Conservation (phyloP, 2,329 filamentous ascomycete genomes). For the Hansfordia pulvinata region DNA sequence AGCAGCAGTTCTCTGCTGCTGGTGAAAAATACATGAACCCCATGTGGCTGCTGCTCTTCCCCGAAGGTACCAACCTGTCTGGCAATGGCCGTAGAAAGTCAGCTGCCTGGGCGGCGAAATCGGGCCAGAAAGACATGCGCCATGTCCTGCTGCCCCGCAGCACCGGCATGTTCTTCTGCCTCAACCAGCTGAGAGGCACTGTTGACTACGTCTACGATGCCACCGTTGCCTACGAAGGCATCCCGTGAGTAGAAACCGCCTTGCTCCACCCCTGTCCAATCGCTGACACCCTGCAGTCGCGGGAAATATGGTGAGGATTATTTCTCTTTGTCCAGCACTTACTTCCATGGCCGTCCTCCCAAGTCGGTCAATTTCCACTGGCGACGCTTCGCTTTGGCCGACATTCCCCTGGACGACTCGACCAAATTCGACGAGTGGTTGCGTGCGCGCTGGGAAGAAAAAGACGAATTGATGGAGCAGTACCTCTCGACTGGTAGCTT, state of each 20-base stretch:
- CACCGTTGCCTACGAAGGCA: constrained; percentile 88
- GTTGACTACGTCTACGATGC: constrained; percentile 85
- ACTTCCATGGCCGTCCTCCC: constrained; percentile 76
- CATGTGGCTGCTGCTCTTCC: constrained; percentile 85
- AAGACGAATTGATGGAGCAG: constrained; percentile 77
- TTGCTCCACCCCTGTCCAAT: constrained; percentile 1
- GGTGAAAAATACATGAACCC: constrained; percentile 50
- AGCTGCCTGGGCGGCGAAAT: constrained; percentile 63
- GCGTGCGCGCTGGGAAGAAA: constrained; percentile 77
- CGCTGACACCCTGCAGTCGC: constrained; percentile 31
- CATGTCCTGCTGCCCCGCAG: constrained; percentile 68
- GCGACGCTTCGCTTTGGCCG: constrained; percentile 67
- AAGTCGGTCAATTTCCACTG: constrained; percentile 97
- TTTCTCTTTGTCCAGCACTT: constrained; percentile 77
- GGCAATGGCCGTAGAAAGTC: constrained; percentile 58
- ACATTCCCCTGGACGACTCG: constrained; percentile 67
- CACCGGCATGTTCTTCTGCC: constrained; percentile 67
- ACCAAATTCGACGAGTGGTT: constrained; percentile 77
- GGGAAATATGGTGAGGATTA: constrained; percentile 81
- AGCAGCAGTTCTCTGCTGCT: constrained; percentile 39
- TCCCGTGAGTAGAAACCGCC: constrained; percentile 51
- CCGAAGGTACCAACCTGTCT: constrained; percentile 75
- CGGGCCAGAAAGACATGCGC: constrained; percentile 55
- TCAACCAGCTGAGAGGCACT: constrained; percentile 59
- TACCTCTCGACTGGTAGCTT: constrained; percentile 70